Evolutionary conservation across 768 basidiomycete species (phyloP).

Genomic region (Russula vinacea): DNA sequence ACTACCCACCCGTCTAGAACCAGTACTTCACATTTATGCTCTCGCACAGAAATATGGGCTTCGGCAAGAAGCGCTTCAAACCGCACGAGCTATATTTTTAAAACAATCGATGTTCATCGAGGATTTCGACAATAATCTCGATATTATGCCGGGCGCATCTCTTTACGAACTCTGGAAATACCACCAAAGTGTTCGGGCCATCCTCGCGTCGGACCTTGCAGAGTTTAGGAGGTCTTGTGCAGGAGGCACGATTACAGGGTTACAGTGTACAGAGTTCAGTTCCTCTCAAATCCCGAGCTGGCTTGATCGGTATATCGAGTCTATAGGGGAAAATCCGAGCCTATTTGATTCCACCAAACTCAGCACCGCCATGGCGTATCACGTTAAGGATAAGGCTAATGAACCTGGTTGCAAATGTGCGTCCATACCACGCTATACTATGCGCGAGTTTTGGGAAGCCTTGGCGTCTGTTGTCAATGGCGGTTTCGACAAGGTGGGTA

Average conservation of each 20-base stretch:
- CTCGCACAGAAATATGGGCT: too few species aligned
- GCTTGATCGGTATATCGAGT: slow-evolving; percentile 5
- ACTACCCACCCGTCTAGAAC: too few species aligned
- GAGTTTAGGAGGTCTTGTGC: not conserved
- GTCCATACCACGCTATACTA: not conserved
- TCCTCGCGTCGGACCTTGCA: too few species aligned
- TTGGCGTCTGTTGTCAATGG: not conserved
- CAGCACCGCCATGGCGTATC: not conserved
- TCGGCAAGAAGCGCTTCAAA: too few species aligned
- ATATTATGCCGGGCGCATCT: not conserved
- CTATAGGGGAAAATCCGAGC: not conserved
- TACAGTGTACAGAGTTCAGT: too few species aligned
- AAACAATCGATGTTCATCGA: too few species aligned
- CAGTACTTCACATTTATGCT: too few species aligned
- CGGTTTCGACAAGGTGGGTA: not conserved
- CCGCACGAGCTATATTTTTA: too few species aligned
- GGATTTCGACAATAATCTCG: too few species aligned
- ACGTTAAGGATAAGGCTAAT: not conserved
- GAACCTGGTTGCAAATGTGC: not conserved
- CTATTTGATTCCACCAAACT: slow-evolving; percentile 8
- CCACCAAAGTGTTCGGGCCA: not conserved
- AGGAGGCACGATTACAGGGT: too few species aligned
- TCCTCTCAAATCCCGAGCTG: not conserved
- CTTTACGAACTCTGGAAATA: slow-evolving; percentile 15
- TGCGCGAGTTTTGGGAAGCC: slow-evolving; percentile 6